Evolutionary conservation across 345 rosid species (phyloP).

Genomic region (Eucalyptus marginata): DNA sequence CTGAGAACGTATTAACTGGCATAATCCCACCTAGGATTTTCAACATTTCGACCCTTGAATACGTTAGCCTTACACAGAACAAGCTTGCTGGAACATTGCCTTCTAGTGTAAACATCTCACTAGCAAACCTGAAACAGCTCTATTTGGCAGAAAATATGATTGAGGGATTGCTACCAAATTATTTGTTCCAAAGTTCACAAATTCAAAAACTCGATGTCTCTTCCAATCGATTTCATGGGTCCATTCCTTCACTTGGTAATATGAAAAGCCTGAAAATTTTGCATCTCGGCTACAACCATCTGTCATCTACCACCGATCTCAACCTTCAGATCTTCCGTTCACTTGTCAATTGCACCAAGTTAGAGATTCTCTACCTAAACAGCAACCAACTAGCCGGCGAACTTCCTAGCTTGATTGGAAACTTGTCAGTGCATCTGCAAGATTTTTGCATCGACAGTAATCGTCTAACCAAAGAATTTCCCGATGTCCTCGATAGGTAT

Average conservation of each 20-base stretch:
- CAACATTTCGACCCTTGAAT: conserved; percentile 1
- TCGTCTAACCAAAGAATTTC: neutral
- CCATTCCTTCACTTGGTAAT: neutral
- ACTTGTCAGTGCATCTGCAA: neutral
- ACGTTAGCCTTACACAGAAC: neutral
- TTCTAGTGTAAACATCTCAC: neutral
- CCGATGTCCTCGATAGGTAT: neutral
- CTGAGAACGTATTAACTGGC: neutral
- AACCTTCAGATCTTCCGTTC: neutral
- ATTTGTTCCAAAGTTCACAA: neutral
- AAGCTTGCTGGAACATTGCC: neutral
- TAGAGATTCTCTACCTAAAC: neutral
- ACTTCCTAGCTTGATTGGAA: neutral
- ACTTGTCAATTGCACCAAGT: neutral
- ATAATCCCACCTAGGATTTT: neutral
- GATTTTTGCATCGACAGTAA: neutral
- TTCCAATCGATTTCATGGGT: neutral
- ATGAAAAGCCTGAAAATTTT: neutral
- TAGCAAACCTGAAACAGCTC: neutral
- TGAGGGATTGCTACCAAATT: neutral
- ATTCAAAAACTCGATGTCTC: neutral
- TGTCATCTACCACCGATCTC: neutral
- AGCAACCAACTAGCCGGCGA: neutral
- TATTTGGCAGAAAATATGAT: neutral
- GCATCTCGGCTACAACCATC: neutral